These are phyloP conservation scores for Amylocystis lapponica DNA, from an alignment of 768 basidiomycete genomes.

Conservation along the genomic window DNA sequence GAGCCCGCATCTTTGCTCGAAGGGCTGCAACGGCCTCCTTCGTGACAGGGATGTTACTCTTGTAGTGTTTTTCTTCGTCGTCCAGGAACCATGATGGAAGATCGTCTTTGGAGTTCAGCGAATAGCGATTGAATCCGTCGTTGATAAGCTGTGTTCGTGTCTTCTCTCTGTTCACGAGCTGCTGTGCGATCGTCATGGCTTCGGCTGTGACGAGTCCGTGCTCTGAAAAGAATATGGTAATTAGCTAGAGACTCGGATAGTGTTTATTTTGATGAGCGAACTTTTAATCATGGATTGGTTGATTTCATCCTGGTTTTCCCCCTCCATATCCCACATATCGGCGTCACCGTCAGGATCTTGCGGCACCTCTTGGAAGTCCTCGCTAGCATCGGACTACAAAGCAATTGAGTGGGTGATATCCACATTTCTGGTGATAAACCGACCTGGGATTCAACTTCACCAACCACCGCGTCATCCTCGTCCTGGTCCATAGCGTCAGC, in stretches of 20 bases:
- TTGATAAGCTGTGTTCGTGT: conserved; percentile 88
- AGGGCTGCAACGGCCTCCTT: conserved; percentile 89
- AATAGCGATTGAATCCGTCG: conserved; percentile 93
- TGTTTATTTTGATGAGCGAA: conserved; percentile 40
- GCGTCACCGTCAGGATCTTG: conserved; percentile 51
- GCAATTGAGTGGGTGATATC: too few species aligned
- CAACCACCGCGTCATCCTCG: too few species aligned
- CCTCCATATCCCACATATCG: conserved; percentile 73
- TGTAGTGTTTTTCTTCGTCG: conserved; percentile 91
- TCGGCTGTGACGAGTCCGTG: conserved; percentile 82
- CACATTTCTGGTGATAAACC: too few species aligned
- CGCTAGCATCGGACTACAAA: conserved; percentile 10
- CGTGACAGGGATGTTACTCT: conserved; percentile 91
- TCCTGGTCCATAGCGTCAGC: conserved; percentile 30
- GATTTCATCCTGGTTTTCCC: conserved; percentile 66
- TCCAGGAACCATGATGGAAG: conserved; percentile 97
- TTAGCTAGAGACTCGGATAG: not conserved
- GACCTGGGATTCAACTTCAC: too few species aligned
- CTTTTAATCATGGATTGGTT: conserved; percentile 64
- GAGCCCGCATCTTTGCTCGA: conserved; percentile 83
- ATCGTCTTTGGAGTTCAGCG: conserved; percentile 85
- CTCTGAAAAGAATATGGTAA: conserved; percentile 38
- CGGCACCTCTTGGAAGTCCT: conserved; percentile 72
- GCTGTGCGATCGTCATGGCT: conserved; percentile 87
- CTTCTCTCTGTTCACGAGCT: conserved; percentile 83